Evolutionary conservation across 768 basidiomycete genomes (phyloP), one percentile per base, ranked within the genome.

Genomic region (Trametopsis cervina): DNA sequence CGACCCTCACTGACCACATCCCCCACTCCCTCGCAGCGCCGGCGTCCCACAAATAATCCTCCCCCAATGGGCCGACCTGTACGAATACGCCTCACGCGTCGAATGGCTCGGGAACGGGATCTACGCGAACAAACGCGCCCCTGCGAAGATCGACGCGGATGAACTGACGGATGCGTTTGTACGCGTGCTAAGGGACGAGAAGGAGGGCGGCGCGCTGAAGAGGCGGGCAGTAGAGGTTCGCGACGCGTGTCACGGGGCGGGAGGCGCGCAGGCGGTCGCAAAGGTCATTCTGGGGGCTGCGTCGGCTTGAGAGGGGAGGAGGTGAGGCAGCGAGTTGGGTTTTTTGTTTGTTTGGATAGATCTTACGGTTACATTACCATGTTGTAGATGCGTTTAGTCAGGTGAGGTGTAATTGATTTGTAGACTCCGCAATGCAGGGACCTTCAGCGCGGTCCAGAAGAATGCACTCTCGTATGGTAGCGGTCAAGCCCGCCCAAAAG

Each of bases 41-140:
- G 57, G 57, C 4, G 50, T 56, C 4, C 57, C 57, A n/a, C 57
- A 58, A n/a, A 46, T 58, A 21, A 29, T 58, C 25, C 52, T 58
- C 4, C 47, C 57, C 1, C 49, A 54, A 36, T 58, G 57, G 57
- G 47, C 47, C n/a, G 57, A 58, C 44, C 51, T 52, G 12, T 58
- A 58, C 44, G 57, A 58, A 11, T 52, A 51, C 35, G 57, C 57
- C 11, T 40, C 33, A 15, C 49, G 55, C 36, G 51, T 42, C 7
- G 57, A 58, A 29, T 58, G 42, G 42, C 42, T 53, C 12, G 55
- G 55, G 2, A 46, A 56, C 37, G 57, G 57, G 4, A 40, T 58
- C n/a, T 58, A 54, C 41, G 57, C 55, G 18, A 58, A 55, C 35
- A 49, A 44, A 24, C 27, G 35, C 13, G 27, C 23, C 26, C 51